phyloP scores from a whole-genome alignment of 2,329 filamentous ascomycete species.

The Fusarium euwallaceae region DNA sequence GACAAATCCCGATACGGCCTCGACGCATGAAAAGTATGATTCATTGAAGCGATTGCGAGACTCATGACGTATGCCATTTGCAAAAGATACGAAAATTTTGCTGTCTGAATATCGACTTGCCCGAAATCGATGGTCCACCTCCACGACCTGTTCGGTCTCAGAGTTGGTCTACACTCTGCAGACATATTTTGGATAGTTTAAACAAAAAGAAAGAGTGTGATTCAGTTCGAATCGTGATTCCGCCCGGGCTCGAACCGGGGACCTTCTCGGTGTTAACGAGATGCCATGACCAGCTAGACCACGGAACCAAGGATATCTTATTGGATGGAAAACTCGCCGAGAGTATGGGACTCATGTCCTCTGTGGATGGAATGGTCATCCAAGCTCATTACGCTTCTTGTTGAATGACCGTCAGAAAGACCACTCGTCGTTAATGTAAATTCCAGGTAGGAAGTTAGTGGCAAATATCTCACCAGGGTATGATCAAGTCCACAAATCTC shows the following conservation, averaged over 20 bases:
- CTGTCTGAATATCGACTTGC: not conserved
- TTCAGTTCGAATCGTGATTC: slow-evolving; percentile 19
- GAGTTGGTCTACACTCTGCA: no score
- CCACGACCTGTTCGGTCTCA: not conserved
- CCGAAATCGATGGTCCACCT: not conserved
- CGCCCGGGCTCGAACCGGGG: slow-evolving; percentile 40
- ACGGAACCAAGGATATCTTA: slow-evolving; percentile 26
- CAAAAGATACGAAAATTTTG: not conserved
- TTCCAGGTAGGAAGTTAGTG: no score
- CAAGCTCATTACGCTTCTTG: not conserved
- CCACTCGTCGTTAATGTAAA: no score
- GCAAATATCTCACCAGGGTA: no score
- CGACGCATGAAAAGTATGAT: not conserved
- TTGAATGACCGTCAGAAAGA: no score
- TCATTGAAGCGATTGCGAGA: not conserved
- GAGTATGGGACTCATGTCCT: not conserved
- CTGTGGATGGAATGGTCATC: not conserved
- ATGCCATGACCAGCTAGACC: slow-evolving; percentile 45
- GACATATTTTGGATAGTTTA: rapidly evolving
- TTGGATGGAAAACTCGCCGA: not conserved
- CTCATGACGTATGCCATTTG: not conserved
- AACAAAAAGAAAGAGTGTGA: slow-evolving; percentile 1
- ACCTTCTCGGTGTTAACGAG: slow-evolving; percentile 44
- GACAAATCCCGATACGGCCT: not conserved
- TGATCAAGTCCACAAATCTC: not conserved